Evolutionary conservation across 2,329 filamentous ascomycete genomes (phyloP).

Genomic region (Blumeria graminis): DNA sequence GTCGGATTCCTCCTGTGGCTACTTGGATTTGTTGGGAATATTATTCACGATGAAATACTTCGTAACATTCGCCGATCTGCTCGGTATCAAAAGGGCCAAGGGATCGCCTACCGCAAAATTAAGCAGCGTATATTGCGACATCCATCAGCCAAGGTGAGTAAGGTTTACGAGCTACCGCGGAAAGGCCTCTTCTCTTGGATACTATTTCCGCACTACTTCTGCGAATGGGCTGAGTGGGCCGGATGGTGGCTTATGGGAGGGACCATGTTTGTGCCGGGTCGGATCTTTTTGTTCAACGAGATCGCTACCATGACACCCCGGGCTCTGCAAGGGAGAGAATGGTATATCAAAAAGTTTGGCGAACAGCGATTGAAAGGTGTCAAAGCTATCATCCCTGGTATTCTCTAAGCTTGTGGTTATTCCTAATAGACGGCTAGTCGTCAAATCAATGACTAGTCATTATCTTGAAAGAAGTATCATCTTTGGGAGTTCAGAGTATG

Average conservation of each 20-base stretch:
- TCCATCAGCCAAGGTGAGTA: conserved; percentile 28
- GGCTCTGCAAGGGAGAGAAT: conserved; percentile 54
- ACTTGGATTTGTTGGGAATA: conserved; percentile 53
- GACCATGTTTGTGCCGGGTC: conserved; percentile 44
- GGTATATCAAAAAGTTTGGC: conserved; percentile 80
- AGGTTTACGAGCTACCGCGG: conserved; percentile 70
- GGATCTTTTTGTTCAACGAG: conserved; percentile 69
- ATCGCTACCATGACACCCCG: conserved; percentile 74
- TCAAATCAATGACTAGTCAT: too few species aligned
- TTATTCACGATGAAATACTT: conserved; percentile 73
- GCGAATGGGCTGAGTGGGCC: conserved; percentile 89
- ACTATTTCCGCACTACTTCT: conserved; percentile 83
- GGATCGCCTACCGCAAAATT: conserved; percentile 17
- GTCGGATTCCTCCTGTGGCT: conserved; percentile 51
- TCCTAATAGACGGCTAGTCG: neutral
- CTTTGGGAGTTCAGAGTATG: too few species aligned
- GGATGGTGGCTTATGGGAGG: conserved; percentile 65
- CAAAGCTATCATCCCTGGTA: conserved; percentile 46
- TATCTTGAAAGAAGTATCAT: too few species aligned
- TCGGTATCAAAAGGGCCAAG: conserved; percentile 28
- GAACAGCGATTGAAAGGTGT: conserved; percentile 50
- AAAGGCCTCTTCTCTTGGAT: conserved; percentile 63
- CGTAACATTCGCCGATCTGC: conserved; percentile 63
- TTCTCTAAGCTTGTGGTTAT: conserved; percentile 8
- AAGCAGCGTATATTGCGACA: conserved; percentile 20